Evolutionary conservation across 1,284 basidiomycete genomes (phyloP).

Genomic region (Cryptococcus jaspeensis): DNA sequence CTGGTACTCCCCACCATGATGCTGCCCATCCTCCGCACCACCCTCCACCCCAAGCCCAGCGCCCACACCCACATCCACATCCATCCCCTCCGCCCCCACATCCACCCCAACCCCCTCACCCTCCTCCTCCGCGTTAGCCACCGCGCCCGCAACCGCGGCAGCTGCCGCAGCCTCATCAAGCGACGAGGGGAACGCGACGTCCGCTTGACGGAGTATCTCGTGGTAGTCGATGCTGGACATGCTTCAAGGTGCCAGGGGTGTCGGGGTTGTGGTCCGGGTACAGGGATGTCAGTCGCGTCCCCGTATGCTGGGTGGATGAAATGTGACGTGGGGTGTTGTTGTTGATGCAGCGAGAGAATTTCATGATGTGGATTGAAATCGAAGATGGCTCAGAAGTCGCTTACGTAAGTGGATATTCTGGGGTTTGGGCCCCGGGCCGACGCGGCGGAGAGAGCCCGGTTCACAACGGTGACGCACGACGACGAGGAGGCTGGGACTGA

Average conservation of each 20-base stretch:
- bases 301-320: no score
- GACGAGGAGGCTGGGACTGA: not conserved
- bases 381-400: not conserved
- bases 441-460: not conserved
- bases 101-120: not conserved
- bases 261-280: not conserved
- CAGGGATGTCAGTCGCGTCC: slow-evolving; percentile 12
- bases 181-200: slow-evolving; percentile 9
- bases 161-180: no score
- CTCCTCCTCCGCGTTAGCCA: not conserved
- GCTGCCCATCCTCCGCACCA: slow-evolving; percentile 4
- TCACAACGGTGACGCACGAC: no score
- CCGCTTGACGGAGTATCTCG: slow-evolving; percentile 10
- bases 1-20: not conserved
- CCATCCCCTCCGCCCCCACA: no score
- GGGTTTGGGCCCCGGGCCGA: not conserved
- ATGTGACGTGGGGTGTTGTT: slow-evolving; percentile 10
- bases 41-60: slow-evolving; percentile 4
- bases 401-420: slow-evolving; percentile 1
- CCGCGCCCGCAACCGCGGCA: no score
- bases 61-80: not conserved
- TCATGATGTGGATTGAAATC: slow-evolving; percentile 3
- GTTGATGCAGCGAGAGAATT: not conserved
- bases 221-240: slow-evolving; percentile 14
- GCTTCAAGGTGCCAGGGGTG: no score